These are phyloP conservation scores for Discostella pseudostelligera DNA, from an alignment of 108 stramenopile species.

Conservation along the genomic window DNA sequence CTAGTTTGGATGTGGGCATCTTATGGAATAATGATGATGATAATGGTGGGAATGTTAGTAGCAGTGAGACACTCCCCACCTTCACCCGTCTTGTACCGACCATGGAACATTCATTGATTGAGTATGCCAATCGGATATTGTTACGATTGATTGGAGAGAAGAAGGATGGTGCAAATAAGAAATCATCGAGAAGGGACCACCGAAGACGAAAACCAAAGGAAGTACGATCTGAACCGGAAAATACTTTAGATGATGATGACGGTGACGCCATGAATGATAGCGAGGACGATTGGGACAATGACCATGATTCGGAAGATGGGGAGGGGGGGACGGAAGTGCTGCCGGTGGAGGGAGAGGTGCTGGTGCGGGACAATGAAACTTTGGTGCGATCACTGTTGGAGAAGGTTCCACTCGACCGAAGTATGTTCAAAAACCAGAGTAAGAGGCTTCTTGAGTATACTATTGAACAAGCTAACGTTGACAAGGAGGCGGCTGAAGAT, in stretches of 20 bases:
- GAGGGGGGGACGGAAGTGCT: conserved; percentile 5
- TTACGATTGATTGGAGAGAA: conserved; percentile 17
- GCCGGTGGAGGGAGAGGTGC: conserved; percentile 1
- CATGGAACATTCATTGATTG: conserved; percentile 2
- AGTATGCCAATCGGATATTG: conserved; percentile 26
- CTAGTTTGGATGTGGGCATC: conserved; percentile 59
- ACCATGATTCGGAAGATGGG: conserved; percentile 12
- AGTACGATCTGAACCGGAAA: conserved; percentile 4
- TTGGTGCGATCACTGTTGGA: conserved; percentile 23
- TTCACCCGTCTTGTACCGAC: conserved; percentile 13
- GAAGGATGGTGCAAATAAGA: conserved; percentile 18
- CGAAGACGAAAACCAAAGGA: not conserved
- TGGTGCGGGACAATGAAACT: conserved; percentile 1
- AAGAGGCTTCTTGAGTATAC: conserved; percentile 9
- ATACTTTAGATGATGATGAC: conserved; percentile 28
- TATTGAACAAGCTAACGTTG: not conserved
- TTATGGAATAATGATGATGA: conserved; percentile 36
- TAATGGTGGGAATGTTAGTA: not conserved
- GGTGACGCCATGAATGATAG: conserved; percentile 9
- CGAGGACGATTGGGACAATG: conserved; percentile 22
- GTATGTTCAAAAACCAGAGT: conserved; percentile 24
- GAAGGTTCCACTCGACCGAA: conserved; percentile 22
- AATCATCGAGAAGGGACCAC: not conserved
- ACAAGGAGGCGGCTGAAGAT: conserved; percentile 28
- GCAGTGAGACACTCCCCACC: conserved; percentile 7